phyloP scores from a whole-genome alignment of 306 rosid genomes.

The Cyclanthera cordifolia region DNA sequence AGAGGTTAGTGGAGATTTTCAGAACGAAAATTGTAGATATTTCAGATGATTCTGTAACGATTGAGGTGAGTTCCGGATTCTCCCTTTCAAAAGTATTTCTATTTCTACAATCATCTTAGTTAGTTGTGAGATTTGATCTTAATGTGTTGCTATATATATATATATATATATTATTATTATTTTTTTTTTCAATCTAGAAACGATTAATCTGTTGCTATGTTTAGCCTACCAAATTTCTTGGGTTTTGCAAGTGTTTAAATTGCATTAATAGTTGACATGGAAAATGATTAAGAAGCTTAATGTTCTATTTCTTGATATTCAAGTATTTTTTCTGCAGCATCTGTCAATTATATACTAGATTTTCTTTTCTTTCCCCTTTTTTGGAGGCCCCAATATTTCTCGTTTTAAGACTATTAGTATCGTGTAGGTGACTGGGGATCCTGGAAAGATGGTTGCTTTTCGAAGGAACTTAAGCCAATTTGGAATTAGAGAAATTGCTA shows the following conservation, averaged over 20 bases:
- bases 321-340: not conserved
- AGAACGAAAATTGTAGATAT: slow-evolving; percentile 41
- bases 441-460: slow-evolving; percentile 45
- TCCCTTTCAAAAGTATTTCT: not conserved
- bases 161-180: no score
- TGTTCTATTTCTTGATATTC: not conserved
- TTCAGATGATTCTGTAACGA: slow-evolving; percentile 32
- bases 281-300: not conserved
- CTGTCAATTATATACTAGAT: not conserved
- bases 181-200: no score
- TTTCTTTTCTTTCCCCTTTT: not conserved
- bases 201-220: not conserved
- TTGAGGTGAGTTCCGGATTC: slow-evolving; percentile 31
- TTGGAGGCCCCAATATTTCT: not conserved
- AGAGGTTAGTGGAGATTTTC: slow-evolving; percentile 49
- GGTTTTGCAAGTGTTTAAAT: not conserved
- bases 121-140: not conserved
- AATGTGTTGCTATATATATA: no score
- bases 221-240: not conserved
- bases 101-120: not conserved
- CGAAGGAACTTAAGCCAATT: slow-evolving; percentile 38
- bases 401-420: slow-evolving; percentile 11
- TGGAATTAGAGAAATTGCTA: slow-evolving; percentile 43
- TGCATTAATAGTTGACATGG: not conserved
- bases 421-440: slow-evolving; percentile 47